A percentile compares a stretch with the other conserved stretches of the same genome.
phyloP scores from a whole-genome alignment of 2,329 filamentous ascomycete species.

The Cucurbitaria berberidis region DNA sequence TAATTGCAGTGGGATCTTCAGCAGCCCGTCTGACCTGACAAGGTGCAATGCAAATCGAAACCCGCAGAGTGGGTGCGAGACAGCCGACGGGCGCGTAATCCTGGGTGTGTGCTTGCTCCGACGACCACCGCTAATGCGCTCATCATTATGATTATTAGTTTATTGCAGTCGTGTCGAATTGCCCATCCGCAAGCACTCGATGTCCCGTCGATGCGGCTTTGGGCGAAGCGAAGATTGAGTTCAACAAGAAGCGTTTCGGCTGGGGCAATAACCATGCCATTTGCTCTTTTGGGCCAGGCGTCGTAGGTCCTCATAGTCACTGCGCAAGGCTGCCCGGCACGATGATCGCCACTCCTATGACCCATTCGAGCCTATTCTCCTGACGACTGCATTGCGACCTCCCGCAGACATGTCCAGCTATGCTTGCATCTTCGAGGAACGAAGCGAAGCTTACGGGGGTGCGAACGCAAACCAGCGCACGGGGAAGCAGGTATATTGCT shows the following conservation, averaged over 20 bases:
- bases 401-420: slow-evolving; percentile 1
- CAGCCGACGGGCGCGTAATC: slow-evolving; percentile 11
- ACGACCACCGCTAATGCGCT: not conserved
- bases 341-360: slow-evolving; percentile 4
- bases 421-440: slow-evolving; percentile 3
- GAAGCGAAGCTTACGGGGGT: slow-evolving; percentile 26
- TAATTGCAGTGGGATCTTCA: slow-evolving; percentile 8
- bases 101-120: not conserved
- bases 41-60: slow-evolving; percentile 11
- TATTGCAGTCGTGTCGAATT: not conserved
- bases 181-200: not conserved
- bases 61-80: slow-evolving; percentile 6
- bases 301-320: not conserved
- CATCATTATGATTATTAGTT: too few relatives aligned
- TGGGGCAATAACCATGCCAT: slow-evolving; percentile 20
- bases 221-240: slow-evolving; percentile 16
- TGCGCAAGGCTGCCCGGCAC: slow-evolving; percentile 16
- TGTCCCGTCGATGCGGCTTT: slow-evolving; percentile 6
- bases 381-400: slow-evolving; percentile 1
- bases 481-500: slow-evolving; percentile 7
- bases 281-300: slow-evolving; percentile 32
- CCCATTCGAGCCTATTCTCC: slow-evolving; percentile 4
- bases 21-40: slow-evolving; percentile 11
- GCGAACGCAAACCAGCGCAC: slow-evolving; percentile 29
- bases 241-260: slow-evolving; percentile 6